phyloP scores from a whole-genome alignment of 2,329 filamentous ascomycete species.

The Claviceps sp. region DNA sequence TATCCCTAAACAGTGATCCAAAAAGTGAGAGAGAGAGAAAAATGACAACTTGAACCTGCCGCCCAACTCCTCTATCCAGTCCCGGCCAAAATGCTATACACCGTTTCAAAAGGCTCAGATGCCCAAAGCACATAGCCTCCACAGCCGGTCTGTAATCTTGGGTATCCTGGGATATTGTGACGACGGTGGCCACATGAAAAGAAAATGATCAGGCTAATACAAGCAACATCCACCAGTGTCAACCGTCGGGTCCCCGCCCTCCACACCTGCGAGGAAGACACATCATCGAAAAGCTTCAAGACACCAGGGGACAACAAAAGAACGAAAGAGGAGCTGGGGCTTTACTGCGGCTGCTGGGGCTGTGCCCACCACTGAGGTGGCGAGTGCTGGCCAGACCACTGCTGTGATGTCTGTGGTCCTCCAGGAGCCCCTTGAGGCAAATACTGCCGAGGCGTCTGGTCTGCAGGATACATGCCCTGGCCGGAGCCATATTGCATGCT shows the following conservation, averaged over 20 bases:
- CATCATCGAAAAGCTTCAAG: not conserved
- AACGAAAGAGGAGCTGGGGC: not conserved
- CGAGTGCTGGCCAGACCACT: conserved; percentile 48
- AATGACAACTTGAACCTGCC: conserved; percentile 9
- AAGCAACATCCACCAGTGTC: not conserved
- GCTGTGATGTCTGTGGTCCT: conserved; percentile 35
- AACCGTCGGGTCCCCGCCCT: not conserved
- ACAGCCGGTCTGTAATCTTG: conserved; percentile 20
- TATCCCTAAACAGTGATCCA: not conserved
- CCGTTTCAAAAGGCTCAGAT: conserved; percentile 16
- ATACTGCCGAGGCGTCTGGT: conserved; percentile 52
- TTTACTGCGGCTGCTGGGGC: conserved; percentile 31
- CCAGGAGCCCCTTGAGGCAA: conserved; percentile 48
- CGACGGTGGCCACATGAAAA: conserved; percentile 12
- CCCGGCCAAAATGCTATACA: conserved; percentile 21
- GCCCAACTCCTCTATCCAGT: conserved; percentile 26
- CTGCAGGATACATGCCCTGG: conserved; percentile 46
- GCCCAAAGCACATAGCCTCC: conserved; percentile 23
- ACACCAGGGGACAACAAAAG: too few relatives aligned
- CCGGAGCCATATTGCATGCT: conserved; percentile 43
- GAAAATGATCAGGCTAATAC: conserved; percentile 9
- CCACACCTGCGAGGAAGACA: not conserved
- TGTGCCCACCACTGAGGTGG: conserved; percentile 44
- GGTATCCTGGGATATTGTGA: conserved; percentile 22
- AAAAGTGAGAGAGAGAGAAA: conserved; percentile 1